Percentiles rank a stretch among this genome's conserved stretches.
phyloP scores from a whole-genome alignment of 176 grass and related monocot species.

The Bromus sterilis region DNA sequence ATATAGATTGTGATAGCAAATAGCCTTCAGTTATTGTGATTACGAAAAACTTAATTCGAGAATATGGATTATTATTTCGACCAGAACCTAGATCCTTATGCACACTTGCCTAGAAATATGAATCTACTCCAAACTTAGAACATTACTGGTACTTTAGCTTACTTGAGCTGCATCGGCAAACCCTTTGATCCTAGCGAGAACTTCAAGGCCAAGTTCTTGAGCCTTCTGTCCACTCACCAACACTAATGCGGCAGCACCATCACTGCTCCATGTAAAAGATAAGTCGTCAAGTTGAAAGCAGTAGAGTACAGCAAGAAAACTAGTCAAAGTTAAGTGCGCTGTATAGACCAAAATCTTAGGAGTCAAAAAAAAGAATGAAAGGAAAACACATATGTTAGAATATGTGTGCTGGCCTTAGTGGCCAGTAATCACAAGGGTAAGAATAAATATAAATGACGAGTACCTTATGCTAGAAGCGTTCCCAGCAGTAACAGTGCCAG shows the following conservation, averaged over 20 bases:
- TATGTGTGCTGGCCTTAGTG: background rate
- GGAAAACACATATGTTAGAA: background rate
- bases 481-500: conserved; percentile 82
- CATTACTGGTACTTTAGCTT: background rate
- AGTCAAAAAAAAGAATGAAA: background rate
- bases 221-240: conserved; percentile 83
- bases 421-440: background rate
- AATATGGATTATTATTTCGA: background rate
- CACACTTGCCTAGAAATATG: background rate
- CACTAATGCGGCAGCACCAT: conserved; percentile 68
- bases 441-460: background rate
- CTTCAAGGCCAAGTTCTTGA: conserved; percentile 64
- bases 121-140: background rate
- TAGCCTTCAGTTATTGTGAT: background rate
- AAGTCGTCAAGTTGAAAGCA: background rate
- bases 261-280: conserved; percentile 30
- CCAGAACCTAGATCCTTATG: background rate
- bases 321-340: background rate
- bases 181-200: conserved; percentile 76
- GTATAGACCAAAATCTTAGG: background rate
- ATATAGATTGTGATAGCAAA: background rate
- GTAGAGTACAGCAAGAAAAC: background rate
- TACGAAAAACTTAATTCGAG: background rate
- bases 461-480: conserved; percentile 91
- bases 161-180: conserved; percentile 93